Percentiles rank a stretch among this genome's conserved stretches.
These are phyloP conservation scores for Aspergillus carbonarius DNA, from an alignment of 2,329 filamentous ascomycete species.

Conservation along the genomic window DNA sequence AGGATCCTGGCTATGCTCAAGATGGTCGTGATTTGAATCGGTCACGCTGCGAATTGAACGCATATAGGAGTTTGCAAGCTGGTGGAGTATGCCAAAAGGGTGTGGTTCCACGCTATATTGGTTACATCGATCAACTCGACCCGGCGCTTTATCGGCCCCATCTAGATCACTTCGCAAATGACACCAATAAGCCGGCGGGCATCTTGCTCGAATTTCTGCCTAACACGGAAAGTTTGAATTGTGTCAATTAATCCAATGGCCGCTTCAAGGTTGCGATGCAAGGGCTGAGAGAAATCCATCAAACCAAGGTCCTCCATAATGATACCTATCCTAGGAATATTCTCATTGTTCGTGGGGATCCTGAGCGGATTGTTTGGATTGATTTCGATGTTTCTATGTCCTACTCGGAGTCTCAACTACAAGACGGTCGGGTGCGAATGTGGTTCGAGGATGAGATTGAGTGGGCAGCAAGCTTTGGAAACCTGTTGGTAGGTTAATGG, in stretches of 20 bases:
- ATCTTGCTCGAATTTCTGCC: constrained; percentile 30
- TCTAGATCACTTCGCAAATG: constrained; percentile 11
- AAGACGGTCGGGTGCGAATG: neutral
- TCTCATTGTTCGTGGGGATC: constrained; percentile 19
- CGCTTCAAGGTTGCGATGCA: constrained; percentile 17
- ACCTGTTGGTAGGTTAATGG: constrained; percentile 10
- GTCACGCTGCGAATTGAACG: constrained; percentile 22
- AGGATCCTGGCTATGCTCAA: constrained; percentile 16
- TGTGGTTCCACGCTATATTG: constrained; percentile 17
- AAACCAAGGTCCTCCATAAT: constrained; percentile 20
- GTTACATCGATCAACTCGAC: constrained; percentile 12
- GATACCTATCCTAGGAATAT: constrained; percentile 25
- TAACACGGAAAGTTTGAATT: constrained; percentile 20
- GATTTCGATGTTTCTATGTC: constrained; percentile 27
- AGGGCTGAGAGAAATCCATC: constrained; percentile 23
- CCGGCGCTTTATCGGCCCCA: constrained; percentile 9
- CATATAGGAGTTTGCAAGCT: constrained; percentile 17
- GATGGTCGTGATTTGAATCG: constrained; percentile 21
- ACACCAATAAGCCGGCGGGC: constrained; percentile 20
- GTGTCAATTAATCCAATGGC: constrained; percentile 20
- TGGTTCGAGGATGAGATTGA: constrained; percentile 16
- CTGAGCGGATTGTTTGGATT: constrained; percentile 23
- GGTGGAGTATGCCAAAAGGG: constrained; percentile 16
- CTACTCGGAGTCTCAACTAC: constrained; percentile 13
- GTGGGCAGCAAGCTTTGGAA: constrained; percentile 17